Evolutionary conservation across 78 protist genomes (phyloP), one percentile per base, ranked within the genome.

Genomic region (Reticulomyxa filosa): DNA sequence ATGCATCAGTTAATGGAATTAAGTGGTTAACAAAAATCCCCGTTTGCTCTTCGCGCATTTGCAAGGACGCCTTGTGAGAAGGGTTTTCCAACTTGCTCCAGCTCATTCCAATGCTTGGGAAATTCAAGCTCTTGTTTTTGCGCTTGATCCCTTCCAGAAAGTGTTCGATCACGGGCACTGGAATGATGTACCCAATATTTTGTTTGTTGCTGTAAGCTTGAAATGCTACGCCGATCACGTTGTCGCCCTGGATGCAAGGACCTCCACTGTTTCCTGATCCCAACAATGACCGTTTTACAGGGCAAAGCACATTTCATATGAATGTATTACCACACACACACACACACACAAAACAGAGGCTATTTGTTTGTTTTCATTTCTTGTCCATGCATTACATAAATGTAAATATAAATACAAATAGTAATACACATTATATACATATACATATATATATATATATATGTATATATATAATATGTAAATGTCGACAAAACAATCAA

Each of bases 171-270:
- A 55, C 59, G 11, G 59, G 59, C 10, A 33, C 30, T 10, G 59
- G 59, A 10, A 55, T 55, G 11, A 55, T 55, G 59, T 55, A 55
- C 8, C 59, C 59, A 17, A 55, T 55, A 11, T 55, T 55, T 55
- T 55, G 39, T 11, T 29, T 33, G 11, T 55, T 55, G 11, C 30
- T 55, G 39, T 32, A 55, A 10, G 59, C 30, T 33, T 55, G 39
- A 10, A 55, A 55, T 11, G 59, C 59, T 8, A 55, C 59, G 10
- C 59, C 59, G 30, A 55, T 33, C 34, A 55, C 59, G 11, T 8
- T 8, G 30, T 55, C 30, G 8, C 59, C 34, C 59, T 55, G 17
- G 17, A 42, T 42, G 29, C 29, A 17, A n/a, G 50, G 50, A 20
- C 50, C 50, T 42, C 20, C 20, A n/a, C 20, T 42, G 50, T 42